Evolutionary conservation across 495 filamentous ascomycete species (phyloP), one percentile per base, ranked within the genome.

Genomic region (Penicillium parvum): DNA sequence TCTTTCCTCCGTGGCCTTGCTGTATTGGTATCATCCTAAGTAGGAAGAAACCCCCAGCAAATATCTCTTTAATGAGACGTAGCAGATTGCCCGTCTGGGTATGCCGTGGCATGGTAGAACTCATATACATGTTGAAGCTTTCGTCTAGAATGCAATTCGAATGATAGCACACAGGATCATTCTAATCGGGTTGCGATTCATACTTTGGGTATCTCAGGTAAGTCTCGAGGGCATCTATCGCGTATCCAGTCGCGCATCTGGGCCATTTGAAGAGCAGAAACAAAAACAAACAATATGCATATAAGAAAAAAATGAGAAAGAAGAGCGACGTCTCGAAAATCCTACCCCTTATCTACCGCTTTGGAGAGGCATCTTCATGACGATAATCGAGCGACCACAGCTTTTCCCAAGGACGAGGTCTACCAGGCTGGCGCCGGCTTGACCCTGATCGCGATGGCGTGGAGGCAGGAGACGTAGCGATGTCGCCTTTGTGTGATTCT

Each of bases 381-480:
- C 68, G 67, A 54, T 75, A 69, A 38, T 78, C 74, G 19, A 76
- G 53, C 16, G 70, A 71, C 72, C 70, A 73, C 4, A 77, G 45
- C 37, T 70, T 71, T 44, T 74, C 71, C 74, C 74, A 78, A n/a
- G 71, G 69, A n/a, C 66, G 64, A 20, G 60, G 49, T n/a, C 50
- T 45, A 20, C 47, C 45, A 22, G 49, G 45, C 37, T 50, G 55
- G 29, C 61, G 57, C 22, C 52, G 55, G 22, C 17, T 45, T 16
- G 59, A 56, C 0, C 50, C 54, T 11, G 56, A 57, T 11, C 33
- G 38, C 2, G 57, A 60, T 12, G 55, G 49, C 22, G 55, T 42
- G 6, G 54, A 50, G 26, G 45, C 40, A 6, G 41, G 35, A 19
- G 35, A 44, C 12, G 35, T 43, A 12, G 44, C 16, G 9, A 34